Evolutionary conservation across 2,329 filamentous ascomycete genomes (phyloP).

Genomic region (Diplocarpon mali): DNA sequence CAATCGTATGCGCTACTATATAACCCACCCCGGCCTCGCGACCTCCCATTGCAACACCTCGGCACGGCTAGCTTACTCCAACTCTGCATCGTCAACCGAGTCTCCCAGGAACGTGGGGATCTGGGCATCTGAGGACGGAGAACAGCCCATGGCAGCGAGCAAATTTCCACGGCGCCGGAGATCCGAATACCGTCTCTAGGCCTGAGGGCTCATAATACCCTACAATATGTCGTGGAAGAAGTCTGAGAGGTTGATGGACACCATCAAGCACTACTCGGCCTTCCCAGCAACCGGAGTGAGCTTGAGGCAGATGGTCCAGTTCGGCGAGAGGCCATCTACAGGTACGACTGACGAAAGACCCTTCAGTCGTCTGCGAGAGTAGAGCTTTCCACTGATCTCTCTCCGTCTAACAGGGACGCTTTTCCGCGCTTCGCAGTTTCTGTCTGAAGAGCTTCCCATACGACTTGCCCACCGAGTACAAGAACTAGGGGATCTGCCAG

Average conservation of each 20-base stretch:
- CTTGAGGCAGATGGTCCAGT: slow-evolving; percentile 97
- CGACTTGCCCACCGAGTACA: slow-evolving; percentile 92
- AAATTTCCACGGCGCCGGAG: slow-evolving; percentile 12
- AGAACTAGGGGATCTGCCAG: slow-evolving; percentile 82
- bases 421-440: slow-evolving; percentile 95
- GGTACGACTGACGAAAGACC: slow-evolving; percentile 40
- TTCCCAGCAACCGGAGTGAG: slow-evolving; percentile 96
- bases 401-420: slow-evolving; percentile 57
- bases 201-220: slow-evolving; percentile 20
- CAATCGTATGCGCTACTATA: no score
- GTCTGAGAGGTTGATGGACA: slow-evolving; percentile 84
- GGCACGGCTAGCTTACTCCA: background rate
- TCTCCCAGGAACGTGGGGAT: slow-evolving; percentile 7
- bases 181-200: slow-evolving; percentile 16
- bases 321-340: slow-evolving; percentile 85
- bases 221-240: slow-evolving; percentile 84
- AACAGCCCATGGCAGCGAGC: slow-evolving; percentile 12
- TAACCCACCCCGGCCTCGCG: no score
- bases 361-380: background rate
- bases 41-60: slow-evolving; percentile 3
- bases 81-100: slow-evolving; percentile 3
- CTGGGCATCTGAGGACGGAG: slow-evolving; percentile 1
- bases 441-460: slow-evolving; percentile 96
- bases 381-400: no score
- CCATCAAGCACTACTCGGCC: slow-evolving; percentile 92